phyloP scores from a whole-genome alignment of 257 asterid species.

The Oldenlandia corymbosa region DNA sequence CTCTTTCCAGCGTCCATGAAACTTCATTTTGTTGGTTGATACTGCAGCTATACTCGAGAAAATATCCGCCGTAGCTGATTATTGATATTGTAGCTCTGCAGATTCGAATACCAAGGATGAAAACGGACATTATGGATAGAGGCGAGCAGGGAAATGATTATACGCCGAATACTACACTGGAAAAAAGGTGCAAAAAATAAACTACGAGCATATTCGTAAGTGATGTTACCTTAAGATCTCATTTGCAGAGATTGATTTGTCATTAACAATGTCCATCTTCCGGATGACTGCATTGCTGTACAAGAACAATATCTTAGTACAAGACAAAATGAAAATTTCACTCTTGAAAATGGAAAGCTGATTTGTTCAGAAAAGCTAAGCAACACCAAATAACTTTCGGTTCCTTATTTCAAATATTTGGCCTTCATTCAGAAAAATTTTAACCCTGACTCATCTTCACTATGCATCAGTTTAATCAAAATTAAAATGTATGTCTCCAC shows the following conservation, averaged over 20 bases:
- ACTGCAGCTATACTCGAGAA: slow-evolving; percentile 56
- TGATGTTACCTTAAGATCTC: slow-evolving; percentile 43
- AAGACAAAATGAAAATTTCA: not conserved
- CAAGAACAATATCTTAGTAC: slow-evolving; percentile 9
- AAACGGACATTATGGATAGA: too few species aligned
- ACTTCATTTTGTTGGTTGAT: slow-evolving; percentile 67
- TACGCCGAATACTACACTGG: not conserved
- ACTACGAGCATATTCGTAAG: not conserved
- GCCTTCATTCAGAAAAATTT: not conserved
- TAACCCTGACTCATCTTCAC: not conserved
- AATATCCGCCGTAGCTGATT: slow-evolving; percentile 54
- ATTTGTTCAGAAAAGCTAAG: not conserved
- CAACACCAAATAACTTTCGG: not conserved
- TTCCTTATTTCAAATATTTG: not conserved
- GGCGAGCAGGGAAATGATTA: not conserved
- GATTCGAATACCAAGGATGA: slow-evolving; percentile 13
- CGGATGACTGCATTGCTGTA: slow-evolving; percentile 70
- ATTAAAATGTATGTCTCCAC: not conserved
- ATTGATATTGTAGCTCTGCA: slow-evolving; percentile 69
- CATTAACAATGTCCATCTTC: slow-evolving; percentile 46
- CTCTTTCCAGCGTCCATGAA: slow-evolving; percentile 71
- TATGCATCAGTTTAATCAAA: not conserved
- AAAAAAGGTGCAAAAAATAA: not conserved
- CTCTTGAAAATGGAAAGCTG: not conserved
- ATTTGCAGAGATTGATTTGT: slow-evolving; percentile 45